phyloP scores from a whole-genome alignment of 768 basidiomycete genomes.

The Suillus alpinus region DNA sequence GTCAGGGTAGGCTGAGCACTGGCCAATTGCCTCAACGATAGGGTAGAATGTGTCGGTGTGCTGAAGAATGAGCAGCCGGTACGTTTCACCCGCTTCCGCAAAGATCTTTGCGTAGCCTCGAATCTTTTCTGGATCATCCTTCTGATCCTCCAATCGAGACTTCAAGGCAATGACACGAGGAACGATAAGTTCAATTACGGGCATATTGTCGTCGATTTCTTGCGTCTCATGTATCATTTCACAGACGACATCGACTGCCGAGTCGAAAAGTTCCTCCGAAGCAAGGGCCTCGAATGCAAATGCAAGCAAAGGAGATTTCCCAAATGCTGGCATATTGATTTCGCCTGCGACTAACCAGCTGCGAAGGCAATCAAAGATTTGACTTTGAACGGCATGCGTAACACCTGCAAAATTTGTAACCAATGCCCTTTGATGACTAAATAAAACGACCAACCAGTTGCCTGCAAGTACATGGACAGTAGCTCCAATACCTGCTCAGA shows the following conservation, averaged over 20 bases:
- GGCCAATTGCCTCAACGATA: conserved; percentile 90
- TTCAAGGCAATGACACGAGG: conserved; percentile 79
- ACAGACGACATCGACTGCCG: conserved; percentile 88
- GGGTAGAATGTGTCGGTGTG: conserved; percentile 94
- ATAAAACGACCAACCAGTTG: conserved; percentile 58
- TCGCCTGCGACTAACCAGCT: conserved; percentile 91
- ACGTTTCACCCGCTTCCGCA: conserved; percentile 97
- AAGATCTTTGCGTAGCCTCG: conserved; percentile 89
- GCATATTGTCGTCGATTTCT: conserved; percentile 92
- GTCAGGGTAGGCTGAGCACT: conserved; percentile 89
- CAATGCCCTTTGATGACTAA: background rate
- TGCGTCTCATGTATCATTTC: conserved; percentile 98
- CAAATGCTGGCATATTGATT: conserved; percentile 59
- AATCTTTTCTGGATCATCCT: conserved; percentile 84
- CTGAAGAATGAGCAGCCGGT: conserved; percentile 81
- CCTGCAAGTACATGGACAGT: conserved; percentile 85
- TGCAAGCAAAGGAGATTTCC: conserved; percentile 74
- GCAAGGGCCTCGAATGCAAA: conserved; percentile 82
- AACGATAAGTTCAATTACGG: conserved; percentile 82
- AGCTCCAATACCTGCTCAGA: conserved; percentile 72
- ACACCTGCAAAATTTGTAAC: conserved; percentile 55
- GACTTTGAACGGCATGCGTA: conserved; percentile 70
- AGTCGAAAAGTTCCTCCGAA: conserved; percentile 87
- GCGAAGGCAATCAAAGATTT: conserved; percentile 81
- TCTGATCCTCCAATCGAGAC: conserved; percentile 52